Evolutionary conservation across 2,329 filamentous ascomycete species (phyloP).

Genomic region (Alternaria sp.): DNA sequence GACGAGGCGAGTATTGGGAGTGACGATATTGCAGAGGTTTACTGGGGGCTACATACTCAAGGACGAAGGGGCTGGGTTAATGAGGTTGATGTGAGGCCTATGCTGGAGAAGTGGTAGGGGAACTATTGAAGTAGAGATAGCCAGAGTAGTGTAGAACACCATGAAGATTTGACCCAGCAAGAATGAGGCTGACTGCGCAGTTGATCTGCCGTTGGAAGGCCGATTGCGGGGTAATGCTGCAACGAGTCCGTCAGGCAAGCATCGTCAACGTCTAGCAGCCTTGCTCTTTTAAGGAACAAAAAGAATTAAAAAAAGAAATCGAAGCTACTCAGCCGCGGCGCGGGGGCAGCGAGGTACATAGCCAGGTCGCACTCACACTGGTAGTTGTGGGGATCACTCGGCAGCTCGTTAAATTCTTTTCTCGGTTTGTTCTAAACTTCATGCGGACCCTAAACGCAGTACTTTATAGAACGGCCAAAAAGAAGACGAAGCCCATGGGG

Average conservation of each 20-base stretch:
- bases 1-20: neutral
- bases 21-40: neutral
- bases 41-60: neutral
- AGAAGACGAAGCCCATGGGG: constrained; percentile 26
- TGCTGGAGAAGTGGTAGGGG: neutral
- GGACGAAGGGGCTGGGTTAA: neutral
- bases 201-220: neutral
- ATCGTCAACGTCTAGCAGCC: neutral
- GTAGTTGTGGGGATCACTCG: neutral
- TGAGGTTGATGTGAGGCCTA: neutral
- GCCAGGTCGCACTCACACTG: neutral
- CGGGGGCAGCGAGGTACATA: neutral
- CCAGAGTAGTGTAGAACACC: neutral
- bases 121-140: neutral
- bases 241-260: neutral
- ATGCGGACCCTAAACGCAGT: neutral
- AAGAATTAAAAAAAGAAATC: neutral
- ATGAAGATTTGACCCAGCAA: neutral
- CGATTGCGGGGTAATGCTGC: neutral
- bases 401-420: neutral
- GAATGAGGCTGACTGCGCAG: neutral
- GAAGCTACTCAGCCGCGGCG: neutral
- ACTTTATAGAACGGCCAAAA: neutral
- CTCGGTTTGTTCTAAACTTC: neutral
- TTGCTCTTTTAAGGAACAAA: neutral